These are phyloP conservation scores for Trichoderma pleuroti DNA, from an alignment of 2,329 filamentous ascomycete genomes.

Conservation along the genomic window DNA sequence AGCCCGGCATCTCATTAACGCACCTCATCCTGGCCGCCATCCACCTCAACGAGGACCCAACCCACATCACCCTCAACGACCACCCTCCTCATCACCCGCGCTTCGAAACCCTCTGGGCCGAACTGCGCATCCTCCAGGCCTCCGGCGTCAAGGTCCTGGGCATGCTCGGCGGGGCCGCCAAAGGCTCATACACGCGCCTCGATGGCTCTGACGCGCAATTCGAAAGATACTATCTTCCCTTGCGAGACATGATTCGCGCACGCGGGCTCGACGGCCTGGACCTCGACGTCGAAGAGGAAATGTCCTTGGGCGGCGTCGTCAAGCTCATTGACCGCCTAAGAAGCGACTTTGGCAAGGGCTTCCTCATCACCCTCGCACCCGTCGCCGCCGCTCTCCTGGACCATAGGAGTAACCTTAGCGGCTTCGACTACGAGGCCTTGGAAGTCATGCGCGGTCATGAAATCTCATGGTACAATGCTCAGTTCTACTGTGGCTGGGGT, in stretches of 20 bases:
- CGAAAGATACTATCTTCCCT: constrained; percentile 68
- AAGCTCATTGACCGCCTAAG: constrained; percentile 65
- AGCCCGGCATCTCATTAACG: constrained; percentile 54
- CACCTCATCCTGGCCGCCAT: constrained; percentile 86
- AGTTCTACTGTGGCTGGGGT: constrained; percentile 93
- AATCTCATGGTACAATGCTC: constrained; percentile 83
- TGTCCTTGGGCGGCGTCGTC: constrained; percentile 63
- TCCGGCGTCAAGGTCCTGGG: constrained; percentile 75
- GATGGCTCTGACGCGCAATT: constrained; percentile 59
- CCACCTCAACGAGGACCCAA: constrained; percentile 69
- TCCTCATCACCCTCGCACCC: constrained; percentile 78
- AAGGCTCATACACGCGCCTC: constrained; percentile 62
- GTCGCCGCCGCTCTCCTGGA: constrained; percentile 69
- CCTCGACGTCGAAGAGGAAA: constrained; percentile 75
- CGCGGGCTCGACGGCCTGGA: constrained; percentile 67
- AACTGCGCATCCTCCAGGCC: constrained; percentile 67
- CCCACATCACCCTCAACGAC: constrained; percentile 75
- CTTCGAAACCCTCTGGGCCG: constrained; percentile 73
- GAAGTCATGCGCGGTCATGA: constrained; percentile 63
- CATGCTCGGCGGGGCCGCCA: constrained; percentile 83
- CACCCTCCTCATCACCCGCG: constrained; percentile 63
- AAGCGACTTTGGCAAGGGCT: constrained; percentile 63
- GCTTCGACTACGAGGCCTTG: constrained; percentile 75
- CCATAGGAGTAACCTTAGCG: constrained; percentile 61
- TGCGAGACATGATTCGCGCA: constrained; percentile 61